phyloP scores from a whole-genome alignment of 1,284 basidiomycete genomes.

The Marasmius fiardii region DNA sequence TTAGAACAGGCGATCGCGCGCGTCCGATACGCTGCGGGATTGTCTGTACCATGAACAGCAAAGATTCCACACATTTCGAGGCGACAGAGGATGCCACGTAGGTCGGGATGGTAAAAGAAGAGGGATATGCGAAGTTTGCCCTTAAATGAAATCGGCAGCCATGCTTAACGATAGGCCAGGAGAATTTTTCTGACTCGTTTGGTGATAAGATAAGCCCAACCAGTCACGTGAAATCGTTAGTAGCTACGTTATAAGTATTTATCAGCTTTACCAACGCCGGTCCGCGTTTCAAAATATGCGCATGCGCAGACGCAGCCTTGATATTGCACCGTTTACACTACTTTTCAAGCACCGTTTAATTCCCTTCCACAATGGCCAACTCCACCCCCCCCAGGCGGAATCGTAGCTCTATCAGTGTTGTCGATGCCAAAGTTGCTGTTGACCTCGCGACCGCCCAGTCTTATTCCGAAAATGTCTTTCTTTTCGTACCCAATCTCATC shows the following conservation, averaged over 20 bases:
- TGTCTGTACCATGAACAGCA: constrained; percentile 76
- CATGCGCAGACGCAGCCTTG: too few relatives aligned
- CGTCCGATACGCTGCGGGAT: constrained; percentile 65
- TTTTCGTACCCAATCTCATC: constrained; percentile 97
- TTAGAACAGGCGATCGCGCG: constrained; percentile 85
- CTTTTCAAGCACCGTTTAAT: neutral
- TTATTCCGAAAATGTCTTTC: constrained; percentile 89
- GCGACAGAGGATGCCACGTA: neutral
- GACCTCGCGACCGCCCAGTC: constrained; percentile 82
- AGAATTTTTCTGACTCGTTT: constrained; percentile 22
- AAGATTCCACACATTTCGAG: constrained; percentile 85
- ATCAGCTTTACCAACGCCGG: neutral
- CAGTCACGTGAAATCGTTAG: neutral
- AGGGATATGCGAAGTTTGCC: neutral
- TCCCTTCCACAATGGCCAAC: constrained; percentile 24
- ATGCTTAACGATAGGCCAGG: neutral
- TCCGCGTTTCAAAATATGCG: too few relatives aligned
- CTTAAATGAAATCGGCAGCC: too few relatives aligned
- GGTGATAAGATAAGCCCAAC: neutral
- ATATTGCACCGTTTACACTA: too few relatives aligned
- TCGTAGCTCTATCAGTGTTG: constrained; percentile 53
- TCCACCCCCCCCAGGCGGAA: constrained; percentile 30
- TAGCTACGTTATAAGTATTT: neutral
- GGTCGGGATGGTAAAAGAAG: neutral
- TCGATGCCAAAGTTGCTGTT: constrained; percentile 77